Percentiles rank a stretch among this genome's conserved stretches.
These are phyloP conservation scores for Lactarius vividus DNA, from an alignment of 768 basidiomycete genomes.

Conservation along the genomic window DNA sequence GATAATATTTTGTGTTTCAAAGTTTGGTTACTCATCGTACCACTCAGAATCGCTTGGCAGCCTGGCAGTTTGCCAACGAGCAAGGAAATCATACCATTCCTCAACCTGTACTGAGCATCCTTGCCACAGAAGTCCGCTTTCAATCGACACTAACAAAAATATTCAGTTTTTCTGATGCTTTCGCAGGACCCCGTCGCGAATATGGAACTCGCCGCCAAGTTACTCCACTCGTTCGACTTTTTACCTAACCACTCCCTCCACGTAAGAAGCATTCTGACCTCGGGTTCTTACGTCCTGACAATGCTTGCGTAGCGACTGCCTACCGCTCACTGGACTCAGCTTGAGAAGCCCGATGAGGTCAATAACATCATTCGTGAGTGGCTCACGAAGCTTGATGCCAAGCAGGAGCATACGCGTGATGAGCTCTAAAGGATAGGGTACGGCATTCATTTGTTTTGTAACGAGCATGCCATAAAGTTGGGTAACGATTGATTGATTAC, in stretches of 20 bases:
- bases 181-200: constrained; percentile 45
- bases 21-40: not conserved
- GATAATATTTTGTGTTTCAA: not conserved
- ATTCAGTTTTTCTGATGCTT: constrained; percentile 3
- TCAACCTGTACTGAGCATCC: constrained; percentile 41
- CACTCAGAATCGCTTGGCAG: constrained; percentile 39
- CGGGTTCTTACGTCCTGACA: not conserved
- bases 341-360: constrained; percentile 54
- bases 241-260: constrained; percentile 38
- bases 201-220: constrained; percentile 37
- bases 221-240: constrained; percentile 33
- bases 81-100: constrained; percentile 46
- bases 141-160: not conserved
- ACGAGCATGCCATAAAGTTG: not conserved
- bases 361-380: constrained; percentile 53
- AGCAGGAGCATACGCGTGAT: constrained; percentile 10
- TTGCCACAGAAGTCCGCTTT: constrained; percentile 39
- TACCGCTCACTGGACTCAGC: constrained; percentile 66
- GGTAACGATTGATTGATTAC: not conserved
- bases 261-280: constrained; percentile 31
- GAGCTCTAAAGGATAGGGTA: constrained; percentile 12
- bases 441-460: not conserved
- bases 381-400: constrained; percentile 37
- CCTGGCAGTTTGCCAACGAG: constrained; percentile 39
- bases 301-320: constrained; percentile 42